Conservation (phyloP, 305 asterid genomes). For the Plantago coronopus region DNA sequence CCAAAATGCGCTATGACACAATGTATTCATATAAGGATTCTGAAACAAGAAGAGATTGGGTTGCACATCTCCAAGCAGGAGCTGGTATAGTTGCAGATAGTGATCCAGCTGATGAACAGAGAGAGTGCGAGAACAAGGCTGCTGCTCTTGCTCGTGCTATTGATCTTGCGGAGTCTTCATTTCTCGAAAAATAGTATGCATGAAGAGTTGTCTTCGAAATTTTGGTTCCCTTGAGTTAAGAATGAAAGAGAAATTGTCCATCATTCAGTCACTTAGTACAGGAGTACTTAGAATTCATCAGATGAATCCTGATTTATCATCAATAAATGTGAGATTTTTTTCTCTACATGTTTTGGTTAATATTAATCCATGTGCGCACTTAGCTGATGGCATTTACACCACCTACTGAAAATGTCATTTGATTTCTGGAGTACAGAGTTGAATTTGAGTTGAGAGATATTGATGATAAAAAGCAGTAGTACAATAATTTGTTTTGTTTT, state of each 20-base stretch:
- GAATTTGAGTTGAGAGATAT: too few species aligned
- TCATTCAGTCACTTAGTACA: not conserved
- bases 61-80: conserved; percentile 91
- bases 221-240: too few species aligned
- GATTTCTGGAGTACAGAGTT: too few species aligned
- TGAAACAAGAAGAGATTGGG: conserved; percentile 64
- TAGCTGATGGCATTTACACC: not conserved
- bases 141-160: conserved; percentile 91
- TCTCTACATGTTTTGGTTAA: too few species aligned
- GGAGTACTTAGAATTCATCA: not conserved
- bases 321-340: too few species aligned
- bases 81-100: conserved; percentile 94
- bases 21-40: conserved; percentile 70
- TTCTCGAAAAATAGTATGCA: conserved; percentile 43
- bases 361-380: not conserved
- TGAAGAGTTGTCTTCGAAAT: not conserved
- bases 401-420: too few species aligned
- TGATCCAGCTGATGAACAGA: conserved; percentile 85
- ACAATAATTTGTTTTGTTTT: too few species aligned
- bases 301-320: not conserved
- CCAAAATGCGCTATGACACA: conserved; percentile 55
- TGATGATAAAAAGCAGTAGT: too few species aligned
- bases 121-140: conserved; percentile 88
- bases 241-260: too few species aligned
- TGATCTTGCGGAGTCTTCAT: conserved; percentile 91